Evolutionary conservation across 345 rosid species (phyloP).

Genomic region (Eucalyptus melliodora): DNA sequence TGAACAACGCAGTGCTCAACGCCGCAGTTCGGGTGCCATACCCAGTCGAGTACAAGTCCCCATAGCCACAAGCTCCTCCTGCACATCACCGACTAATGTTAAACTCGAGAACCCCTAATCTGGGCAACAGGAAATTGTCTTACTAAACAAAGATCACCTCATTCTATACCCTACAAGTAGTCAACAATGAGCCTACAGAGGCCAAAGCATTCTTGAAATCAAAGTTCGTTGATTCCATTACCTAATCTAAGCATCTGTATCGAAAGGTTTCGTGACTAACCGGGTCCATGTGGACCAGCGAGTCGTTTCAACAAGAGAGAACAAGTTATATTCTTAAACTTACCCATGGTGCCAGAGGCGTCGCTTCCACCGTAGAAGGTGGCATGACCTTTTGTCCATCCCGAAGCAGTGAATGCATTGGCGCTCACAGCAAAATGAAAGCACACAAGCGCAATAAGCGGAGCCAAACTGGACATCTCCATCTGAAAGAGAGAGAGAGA

Average conservation of each 20-base stretch:
- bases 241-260: neutral
- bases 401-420: conserved; percentile 36
- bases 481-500: neutral
- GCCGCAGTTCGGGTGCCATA: conserved; percentile 71
- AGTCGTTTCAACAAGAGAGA: neutral
- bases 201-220: neutral
- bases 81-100: neutral
- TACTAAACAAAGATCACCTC: neutral
- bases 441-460: conserved; percentile 16
- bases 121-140: neutral
- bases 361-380: conserved; percentile 81
- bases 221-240: neutral
- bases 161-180: neutral
- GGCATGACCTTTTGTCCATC: conserved; percentile 57
- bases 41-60: conserved; percentile 50
- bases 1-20: conserved; percentile 64
- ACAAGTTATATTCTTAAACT: neutral
- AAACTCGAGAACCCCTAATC: neutral
- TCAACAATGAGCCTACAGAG: neutral
- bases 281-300: neutral
- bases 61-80: conserved; percentile 89
- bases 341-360: conserved; percentile 87
- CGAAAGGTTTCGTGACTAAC: neutral
- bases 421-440: conserved; percentile 2
- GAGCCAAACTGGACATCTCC: conserved; percentile 8